A percentile compares a stretch with the other conserved stretches of the same genome.
Evolutionary conservation across 495 filamentous ascomycete genomes (phyloP).

Genomic region (Penicillium silybi): DNA sequence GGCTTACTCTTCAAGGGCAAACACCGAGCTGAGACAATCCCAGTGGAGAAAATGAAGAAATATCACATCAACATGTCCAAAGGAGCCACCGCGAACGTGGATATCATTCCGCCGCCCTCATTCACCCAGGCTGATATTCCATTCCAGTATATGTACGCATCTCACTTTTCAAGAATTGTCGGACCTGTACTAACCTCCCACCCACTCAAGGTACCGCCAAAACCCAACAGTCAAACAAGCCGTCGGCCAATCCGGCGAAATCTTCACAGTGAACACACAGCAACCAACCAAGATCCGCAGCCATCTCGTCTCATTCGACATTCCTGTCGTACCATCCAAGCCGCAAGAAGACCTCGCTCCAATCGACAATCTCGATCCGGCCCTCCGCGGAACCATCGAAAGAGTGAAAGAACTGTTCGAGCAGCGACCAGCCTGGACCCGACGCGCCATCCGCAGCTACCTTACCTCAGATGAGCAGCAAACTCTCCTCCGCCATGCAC

Average conservation of each 20-base stretch:
- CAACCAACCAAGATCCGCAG: constrained; percentile 45
- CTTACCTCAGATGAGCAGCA: constrained; percentile 45
- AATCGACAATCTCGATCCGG: constrained; percentile 39
- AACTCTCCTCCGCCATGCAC: constrained; percentile 56
- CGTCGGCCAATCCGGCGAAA: constrained; percentile 46
- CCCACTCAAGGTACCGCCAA: constrained; percentile 46
- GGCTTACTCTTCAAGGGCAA: background rate
- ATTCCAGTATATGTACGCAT: constrained; percentile 56
- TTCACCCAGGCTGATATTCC: constrained; percentile 65
- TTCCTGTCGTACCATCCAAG: constrained; percentile 44
- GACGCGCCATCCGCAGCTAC: constrained; percentile 69
- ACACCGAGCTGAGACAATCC: background rate
- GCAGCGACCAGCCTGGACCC: constrained; percentile 79
- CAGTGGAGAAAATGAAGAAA: constrained; percentile 66
- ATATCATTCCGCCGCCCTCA: constrained; percentile 75
- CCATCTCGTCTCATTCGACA: constrained; percentile 61
- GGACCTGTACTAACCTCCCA: background rate
- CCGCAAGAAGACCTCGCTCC: constrained; percentile 48
- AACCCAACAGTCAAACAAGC: constrained; percentile 54
- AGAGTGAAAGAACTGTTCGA: constrained; percentile 59
- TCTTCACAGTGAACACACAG: constrained; percentile 52
- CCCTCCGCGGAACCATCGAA: constrained; percentile 55
- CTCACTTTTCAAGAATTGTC: background rate
- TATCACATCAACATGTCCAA: constrained; percentile 67
- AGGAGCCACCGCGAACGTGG: constrained; percentile 52